These are phyloP conservation scores for Pseudocercospora fijiensis DNA, from an alignment of 2,329 filamentous ascomycete species.

Conservation along the genomic window DNA sequence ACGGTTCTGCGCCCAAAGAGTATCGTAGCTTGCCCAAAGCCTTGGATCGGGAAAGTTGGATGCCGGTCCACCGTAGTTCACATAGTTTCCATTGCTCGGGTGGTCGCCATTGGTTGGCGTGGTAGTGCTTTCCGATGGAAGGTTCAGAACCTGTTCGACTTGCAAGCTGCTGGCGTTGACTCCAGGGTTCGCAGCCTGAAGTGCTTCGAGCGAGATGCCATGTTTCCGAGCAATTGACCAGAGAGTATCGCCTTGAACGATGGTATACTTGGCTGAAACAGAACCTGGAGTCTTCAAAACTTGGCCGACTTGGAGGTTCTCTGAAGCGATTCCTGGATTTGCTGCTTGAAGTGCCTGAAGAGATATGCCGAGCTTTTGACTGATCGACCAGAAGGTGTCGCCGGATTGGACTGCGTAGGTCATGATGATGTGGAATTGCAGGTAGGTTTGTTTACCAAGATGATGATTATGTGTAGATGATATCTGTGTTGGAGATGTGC, in stretches of 20 bases:
- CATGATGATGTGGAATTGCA: background rate
- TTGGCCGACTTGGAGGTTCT: conserved; percentile 12
- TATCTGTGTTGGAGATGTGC: background rate
- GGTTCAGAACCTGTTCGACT: conserved; percentile 7
- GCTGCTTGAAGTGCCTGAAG: conserved; percentile 9
- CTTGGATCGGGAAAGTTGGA: conserved; percentile 8
- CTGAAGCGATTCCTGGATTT: conserved; percentile 6
- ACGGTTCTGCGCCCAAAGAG: conserved; percentile 11
- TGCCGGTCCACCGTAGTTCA: conserved; percentile 7
- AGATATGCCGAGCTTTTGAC: conserved; percentile 9
- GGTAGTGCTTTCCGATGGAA: background rate
- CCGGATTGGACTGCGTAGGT: conserved; percentile 9
- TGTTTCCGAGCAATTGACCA: conserved; percentile 6
- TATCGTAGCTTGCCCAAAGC: conserved; percentile 9
- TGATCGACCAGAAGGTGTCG: conserved; percentile 15
- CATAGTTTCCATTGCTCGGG: background rate
- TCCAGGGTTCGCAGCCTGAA: conserved; percentile 15
- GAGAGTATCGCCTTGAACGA: conserved; percentile 11
- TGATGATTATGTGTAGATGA: background rate
- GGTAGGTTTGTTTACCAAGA: background rate
- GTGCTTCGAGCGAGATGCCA: conserved; percentile 3
- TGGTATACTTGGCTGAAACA: conserved; percentile 8
- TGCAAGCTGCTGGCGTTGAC: conserved; percentile 6
- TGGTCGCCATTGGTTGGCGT: background rate
- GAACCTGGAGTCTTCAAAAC: conserved; percentile 8